Percentiles rank a stretch among this genome's conserved stretches.
phyloP scores from a whole-genome alignment of 2,329 filamentous ascomycete genomes.

The Scedosporium minutisporum region DNA sequence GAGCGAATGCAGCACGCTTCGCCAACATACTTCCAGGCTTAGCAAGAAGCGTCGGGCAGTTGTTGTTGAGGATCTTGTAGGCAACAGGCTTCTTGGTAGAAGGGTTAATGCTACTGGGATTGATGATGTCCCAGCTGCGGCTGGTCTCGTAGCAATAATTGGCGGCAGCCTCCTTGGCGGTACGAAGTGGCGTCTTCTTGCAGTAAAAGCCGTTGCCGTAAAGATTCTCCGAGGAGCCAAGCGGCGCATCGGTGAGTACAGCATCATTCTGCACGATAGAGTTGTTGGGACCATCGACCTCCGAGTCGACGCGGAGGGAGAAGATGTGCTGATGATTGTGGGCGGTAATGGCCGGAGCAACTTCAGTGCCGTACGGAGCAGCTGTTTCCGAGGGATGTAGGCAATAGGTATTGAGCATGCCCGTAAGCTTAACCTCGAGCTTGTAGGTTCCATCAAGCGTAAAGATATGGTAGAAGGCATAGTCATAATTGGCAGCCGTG shows the following conservation, averaged over 20 bases:
- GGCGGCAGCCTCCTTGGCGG: conserved; percentile 56
- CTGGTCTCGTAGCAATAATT: conserved; percentile 74
- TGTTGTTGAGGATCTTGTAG: conserved; percentile 84
- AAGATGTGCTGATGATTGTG: conserved; percentile 96
- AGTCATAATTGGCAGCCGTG: conserved; percentile 94
- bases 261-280: conserved; percentile 79
- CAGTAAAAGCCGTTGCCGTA: conserved; percentile 89
- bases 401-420: conserved; percentile 84
- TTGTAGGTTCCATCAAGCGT: conserved; percentile 46
- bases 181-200: conserved; percentile 70
- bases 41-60: conserved; percentile 70
- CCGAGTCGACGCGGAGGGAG: conserved; percentile 78
- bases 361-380: conserved; percentile 81
- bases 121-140: conserved; percentile 84
- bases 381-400: conserved; percentile 74
- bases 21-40: conserved; percentile 75
- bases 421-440: conserved; percentile 83
- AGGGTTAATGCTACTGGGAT: conserved; percentile 71
- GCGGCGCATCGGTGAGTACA: conserved; percentile 57
- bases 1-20: conserved; percentile 80
- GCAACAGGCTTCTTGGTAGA: conserved; percentile 75
- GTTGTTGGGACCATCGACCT: conserved; percentile 77
- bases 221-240: conserved; percentile 72
- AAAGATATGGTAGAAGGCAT: conserved; percentile 68
- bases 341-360: conserved; percentile 76